These are phyloP conservation scores for Talaromyces verruculosus DNA, from an alignment of 2,329 filamentous ascomycete genomes.

Conservation along the genomic window DNA sequence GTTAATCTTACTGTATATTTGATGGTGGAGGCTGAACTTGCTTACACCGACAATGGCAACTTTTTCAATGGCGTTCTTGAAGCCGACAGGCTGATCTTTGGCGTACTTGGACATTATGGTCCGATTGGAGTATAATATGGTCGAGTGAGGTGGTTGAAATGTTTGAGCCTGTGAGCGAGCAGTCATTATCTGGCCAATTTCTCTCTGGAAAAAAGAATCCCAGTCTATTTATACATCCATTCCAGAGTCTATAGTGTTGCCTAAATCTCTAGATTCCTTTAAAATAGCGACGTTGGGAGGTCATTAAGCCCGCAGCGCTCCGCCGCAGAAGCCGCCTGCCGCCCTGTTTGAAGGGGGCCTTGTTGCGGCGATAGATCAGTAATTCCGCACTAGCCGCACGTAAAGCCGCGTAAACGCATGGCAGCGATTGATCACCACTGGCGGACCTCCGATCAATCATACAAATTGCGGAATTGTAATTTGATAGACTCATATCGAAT, in stretches of 20 bases:
- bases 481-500: background rate
- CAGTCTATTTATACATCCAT: background rate
- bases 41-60: constrained; percentile 43
- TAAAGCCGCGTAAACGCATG: background rate
- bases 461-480: background rate
- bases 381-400: background rate
- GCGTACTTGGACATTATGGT: background rate
- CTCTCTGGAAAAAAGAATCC: background rate
- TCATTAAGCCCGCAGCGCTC: background rate
- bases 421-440: background rate
- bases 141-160: background rate
- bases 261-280: background rate
- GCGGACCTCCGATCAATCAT: background rate
- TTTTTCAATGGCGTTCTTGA: constrained; percentile 35
- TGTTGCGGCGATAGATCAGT: background rate
- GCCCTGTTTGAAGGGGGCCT: background rate
- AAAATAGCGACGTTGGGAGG: background rate
- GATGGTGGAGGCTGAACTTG: background rate
- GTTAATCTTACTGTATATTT: background rate
- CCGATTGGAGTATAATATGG: background rate
- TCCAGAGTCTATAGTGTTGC: background rate
- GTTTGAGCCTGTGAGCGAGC: background rate
- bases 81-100: constrained; percentile 10
- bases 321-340: background rate
- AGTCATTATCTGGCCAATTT: background rate